These are phyloP conservation scores for Comarum palustre DNA, from an alignment of 306 rosid species.

Conservation along the genomic window DNA sequence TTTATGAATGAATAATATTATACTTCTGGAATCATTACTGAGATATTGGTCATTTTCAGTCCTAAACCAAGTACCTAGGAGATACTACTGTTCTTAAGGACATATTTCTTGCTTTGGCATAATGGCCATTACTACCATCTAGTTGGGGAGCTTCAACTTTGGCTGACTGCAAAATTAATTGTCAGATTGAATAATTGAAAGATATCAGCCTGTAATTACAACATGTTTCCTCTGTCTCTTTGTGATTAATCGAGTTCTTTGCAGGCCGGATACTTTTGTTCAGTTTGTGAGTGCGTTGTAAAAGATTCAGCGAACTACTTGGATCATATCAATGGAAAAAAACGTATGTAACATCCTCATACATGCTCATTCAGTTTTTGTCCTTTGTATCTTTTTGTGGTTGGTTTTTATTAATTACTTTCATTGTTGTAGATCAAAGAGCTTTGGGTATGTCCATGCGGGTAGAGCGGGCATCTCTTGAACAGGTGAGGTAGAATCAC, in stretches of 20 bases:
- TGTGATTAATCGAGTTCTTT: constrained; percentile 15
- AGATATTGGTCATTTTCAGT: background rate
- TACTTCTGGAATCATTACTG: background rate
- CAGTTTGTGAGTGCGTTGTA: constrained; percentile 98
- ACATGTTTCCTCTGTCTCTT: constrained; percentile 14
- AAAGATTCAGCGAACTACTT: constrained; percentile 96
- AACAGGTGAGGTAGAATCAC: constrained; percentile 53
- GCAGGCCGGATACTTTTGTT: constrained; percentile 95
- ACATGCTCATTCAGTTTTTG: background rate
- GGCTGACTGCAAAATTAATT: background rate
- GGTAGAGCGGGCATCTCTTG: constrained; percentile 88
- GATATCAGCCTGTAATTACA: background rate
- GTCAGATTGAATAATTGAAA: background rate
- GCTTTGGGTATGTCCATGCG: constrained; percentile 99
- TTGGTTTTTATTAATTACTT: constrained; percentile 18
- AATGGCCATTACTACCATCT: background rate
- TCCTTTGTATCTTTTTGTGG: constrained; percentile 18
- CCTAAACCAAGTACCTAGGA: background rate
- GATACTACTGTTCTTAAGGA: background rate
- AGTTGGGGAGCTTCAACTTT: background rate
- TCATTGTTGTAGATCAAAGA: constrained; percentile 64
- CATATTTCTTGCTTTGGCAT: background rate
- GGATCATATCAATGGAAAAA: constrained; percentile 99
- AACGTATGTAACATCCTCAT: constrained; percentile 60
- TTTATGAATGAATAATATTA: background rate